Percentiles rank a stretch among this genome's conserved stretches.
These are phyloP conservation scores for Mucor velutinosus DNA, from an alignment of 371 early-diverging fungal genomes.

Conservation along the genomic window DNA sequence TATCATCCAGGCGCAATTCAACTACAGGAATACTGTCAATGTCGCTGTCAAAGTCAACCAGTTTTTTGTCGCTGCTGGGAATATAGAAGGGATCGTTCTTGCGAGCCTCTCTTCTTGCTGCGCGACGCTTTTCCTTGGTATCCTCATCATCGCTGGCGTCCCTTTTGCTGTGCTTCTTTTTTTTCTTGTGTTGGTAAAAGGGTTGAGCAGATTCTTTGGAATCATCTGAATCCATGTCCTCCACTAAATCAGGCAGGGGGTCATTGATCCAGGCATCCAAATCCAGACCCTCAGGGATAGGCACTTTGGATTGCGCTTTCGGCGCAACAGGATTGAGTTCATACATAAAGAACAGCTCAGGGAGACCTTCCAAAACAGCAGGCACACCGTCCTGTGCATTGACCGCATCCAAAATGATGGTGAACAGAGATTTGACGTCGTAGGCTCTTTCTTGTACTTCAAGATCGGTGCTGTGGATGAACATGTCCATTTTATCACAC, in stretches of 20 bases:
- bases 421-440: conserved; percentile 56
- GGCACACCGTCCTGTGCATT: conserved; percentile 20
- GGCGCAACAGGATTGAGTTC: conserved; percentile 93
- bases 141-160: conserved; percentile 44
- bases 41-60: conserved; percentile 41
- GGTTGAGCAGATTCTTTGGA: background rate
- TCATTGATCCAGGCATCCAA: conserved; percentile 82
- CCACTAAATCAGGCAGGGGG: conserved; percentile 65
- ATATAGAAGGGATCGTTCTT: conserved; percentile 82
- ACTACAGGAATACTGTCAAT: conserved; percentile 86
- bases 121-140: conserved; percentile 56
- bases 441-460: conserved; percentile 84
- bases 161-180: conserved; percentile 37
- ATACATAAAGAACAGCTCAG: conserved; percentile 70
- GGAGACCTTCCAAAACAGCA: conserved; percentile 53
- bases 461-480: conserved; percentile 61
- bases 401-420: conserved; percentile 46
- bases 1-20: conserved; percentile 66
- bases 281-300: conserved; percentile 87
- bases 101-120: conserved; percentile 61
- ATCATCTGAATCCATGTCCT: conserved; percentile 42
- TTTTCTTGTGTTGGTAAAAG: background rate
- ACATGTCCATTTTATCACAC: conserved; percentile 57
- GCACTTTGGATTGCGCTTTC: conserved; percentile 90
- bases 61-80: conserved; percentile 20